Percentiles rank a stretch among this genome's conserved stretches.
phyloP scores from a whole-genome alignment of 352 stramenopile genomes.

The Peronospora belbahrii region DNA sequence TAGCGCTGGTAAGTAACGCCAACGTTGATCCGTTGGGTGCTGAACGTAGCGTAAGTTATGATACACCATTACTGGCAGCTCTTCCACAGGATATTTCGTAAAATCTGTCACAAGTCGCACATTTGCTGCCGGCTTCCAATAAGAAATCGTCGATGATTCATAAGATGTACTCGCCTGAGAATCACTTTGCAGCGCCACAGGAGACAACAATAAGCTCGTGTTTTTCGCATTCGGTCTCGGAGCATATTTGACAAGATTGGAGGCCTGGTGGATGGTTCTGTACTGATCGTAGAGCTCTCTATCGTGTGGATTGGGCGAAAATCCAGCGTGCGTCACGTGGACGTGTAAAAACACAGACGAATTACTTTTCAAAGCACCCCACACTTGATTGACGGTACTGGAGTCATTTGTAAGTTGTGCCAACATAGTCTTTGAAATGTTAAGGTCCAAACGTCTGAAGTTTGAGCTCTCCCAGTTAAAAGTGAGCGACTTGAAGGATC shows the following conservation, averaged over 20 bases:
- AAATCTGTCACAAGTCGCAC: constrained; percentile 72
- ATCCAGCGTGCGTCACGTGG: constrained; percentile 51
- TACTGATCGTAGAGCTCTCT: constrained; percentile 37
- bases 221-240: constrained; percentile 55
- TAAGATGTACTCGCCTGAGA: constrained; percentile 11
- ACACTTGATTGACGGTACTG: constrained; percentile 17
- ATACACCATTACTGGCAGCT: constrained; percentile 63
- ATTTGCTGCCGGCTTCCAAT: constrained; percentile 71
- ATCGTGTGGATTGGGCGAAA: constrained; percentile 36
- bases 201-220: constrained; percentile 39
- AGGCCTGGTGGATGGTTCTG: constrained; percentile 56
- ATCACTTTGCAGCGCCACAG: constrained; percentile 3
- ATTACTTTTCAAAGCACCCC: constrained; percentile 41
- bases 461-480: constrained; percentile 66
- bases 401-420: constrained; percentile 7
- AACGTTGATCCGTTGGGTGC: constrained; percentile 31
- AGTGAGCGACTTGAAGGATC: constrained; percentile 43
- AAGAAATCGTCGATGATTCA: constrained; percentile 38
- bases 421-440: constrained; percentile 31
- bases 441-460: constrained; percentile 39
- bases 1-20: constrained; percentile 66
- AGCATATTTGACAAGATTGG: constrained; percentile 50
- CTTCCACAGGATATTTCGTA: constrained; percentile 53
- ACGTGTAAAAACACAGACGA: constrained; percentile 62
- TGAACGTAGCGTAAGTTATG: constrained; percentile 60